Base-by-base conservation (phyloP, 163 green algal species). In the Trebouxia gelatinosa region DNA sequence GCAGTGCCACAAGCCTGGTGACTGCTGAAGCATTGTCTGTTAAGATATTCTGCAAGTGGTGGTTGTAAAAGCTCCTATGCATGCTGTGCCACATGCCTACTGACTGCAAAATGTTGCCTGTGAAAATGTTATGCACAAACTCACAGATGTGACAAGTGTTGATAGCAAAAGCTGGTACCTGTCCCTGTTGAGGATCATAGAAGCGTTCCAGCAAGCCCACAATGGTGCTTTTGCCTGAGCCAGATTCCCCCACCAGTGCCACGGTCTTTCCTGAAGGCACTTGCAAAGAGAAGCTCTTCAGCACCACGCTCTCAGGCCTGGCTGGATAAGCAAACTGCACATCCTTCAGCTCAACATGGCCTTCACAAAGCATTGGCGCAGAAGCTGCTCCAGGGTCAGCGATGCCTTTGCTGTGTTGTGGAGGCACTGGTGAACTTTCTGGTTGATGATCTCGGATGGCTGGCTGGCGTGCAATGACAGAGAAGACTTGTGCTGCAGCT, bases 201-300 rank as follows among this genome's bases (percentile, higher is more conserved):
- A 95, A 97, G 51, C 93, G 89, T 82, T 94, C 84, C 28, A 95
- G 81, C 3, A 98, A 85, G 37, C 83, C 79, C 13, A 97, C 83
- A 21, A 95, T 89, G 0, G 92, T 97, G 37, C 74, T 89, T 71
- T 91, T 92, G 68, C 91, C 91, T 48, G 78, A 88, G 34, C 92
- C 92, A 75, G 76, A 86, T 61, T 88, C 76, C 17, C 90, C 90
- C 23, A 92, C 87, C n/a, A 94, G 82, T 2, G 90, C 90, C 16
- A 92, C 78, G 1, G 85, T 91, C 62, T 82, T 81, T 2, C 90
- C 90, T 13, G 89, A 66, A 6, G 65, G 65, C 1, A 92, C 77
- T 3, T 59, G 29, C 29, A 93, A 80, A 32, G 57, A 80, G n/a
- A 93, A 86, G 78, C 85, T 74, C 38, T 77, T 81, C 57, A 95